These are phyloP conservation scores for Orbilia ellipsospora DNA, from an alignment of 2,329 filamentous ascomycete genomes.

Conservation along the genomic window DNA sequence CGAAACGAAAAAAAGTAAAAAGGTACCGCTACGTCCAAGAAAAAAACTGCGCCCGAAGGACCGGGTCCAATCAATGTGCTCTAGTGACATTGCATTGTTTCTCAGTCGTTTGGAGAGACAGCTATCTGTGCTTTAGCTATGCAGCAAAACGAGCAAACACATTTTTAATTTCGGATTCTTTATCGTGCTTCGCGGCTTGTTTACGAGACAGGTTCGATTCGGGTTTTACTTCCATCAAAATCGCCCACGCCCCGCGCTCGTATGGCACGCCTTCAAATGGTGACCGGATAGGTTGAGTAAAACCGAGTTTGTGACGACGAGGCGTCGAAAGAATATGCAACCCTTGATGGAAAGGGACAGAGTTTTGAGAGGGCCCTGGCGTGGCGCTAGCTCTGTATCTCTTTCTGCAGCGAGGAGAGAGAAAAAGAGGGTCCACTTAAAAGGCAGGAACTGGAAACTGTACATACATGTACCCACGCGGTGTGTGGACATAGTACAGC, in stretches of 20 bases:
- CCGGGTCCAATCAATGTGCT: constrained; percentile 2
- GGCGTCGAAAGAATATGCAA: not conserved
- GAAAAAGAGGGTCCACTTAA: constrained; percentile 4
- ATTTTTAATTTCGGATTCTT: too few species aligned
- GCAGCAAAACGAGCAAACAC: too few species aligned
- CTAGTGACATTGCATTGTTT: too few species aligned
- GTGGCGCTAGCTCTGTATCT: not conserved
- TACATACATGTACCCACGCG: constrained; percentile 5
- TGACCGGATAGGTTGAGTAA: not conserved
- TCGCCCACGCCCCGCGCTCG: not conserved
- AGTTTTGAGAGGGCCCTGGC: constrained; percentile 2
- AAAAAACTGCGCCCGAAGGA: constrained; percentile 10
- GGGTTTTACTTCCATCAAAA: not conserved
- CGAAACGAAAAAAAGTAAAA: too few species aligned
- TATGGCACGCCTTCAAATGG: not conserved
- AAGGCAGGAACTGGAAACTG: not conserved
- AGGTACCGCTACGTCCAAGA: not conserved
- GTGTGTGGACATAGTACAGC: not conserved
- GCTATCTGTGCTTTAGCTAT: too few species aligned
- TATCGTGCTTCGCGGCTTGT: too few species aligned
- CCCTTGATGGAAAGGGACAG: not conserved
- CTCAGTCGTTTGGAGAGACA: too few species aligned
- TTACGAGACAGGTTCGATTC: too few species aligned
- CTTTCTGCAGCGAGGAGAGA: not conserved
- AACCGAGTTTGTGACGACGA: constrained; percentile 2